Conservation (phyloP, 306 rosid genomes). For the Castanea mollissima region DNA sequence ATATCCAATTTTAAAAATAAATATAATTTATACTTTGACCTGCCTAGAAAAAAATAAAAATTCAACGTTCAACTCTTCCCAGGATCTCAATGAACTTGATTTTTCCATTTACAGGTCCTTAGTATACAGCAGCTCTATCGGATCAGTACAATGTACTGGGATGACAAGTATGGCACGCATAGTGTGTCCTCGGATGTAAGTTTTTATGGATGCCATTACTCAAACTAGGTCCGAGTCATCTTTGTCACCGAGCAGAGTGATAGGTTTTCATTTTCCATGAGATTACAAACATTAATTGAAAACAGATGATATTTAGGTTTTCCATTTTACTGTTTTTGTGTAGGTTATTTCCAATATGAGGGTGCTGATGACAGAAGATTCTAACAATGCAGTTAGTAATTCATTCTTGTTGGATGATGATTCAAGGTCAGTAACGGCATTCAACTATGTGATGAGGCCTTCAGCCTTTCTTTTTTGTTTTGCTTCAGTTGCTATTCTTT, state of each 20-base stretch:
- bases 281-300: background rate
- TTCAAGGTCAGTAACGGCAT: slow-evolving; percentile 43
- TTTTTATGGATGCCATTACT: slow-evolving; percentile 33
- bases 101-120: slow-evolving; percentile 59
- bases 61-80: slow-evolving; percentile 12
- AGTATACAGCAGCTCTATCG: slow-evolving; percentile 96
- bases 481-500: background rate
- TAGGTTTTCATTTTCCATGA: background rate
- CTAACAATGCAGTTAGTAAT: slow-evolving; percentile 60
- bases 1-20: background rate
- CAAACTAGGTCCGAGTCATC: slow-evolving; percentile 33
- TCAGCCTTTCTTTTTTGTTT: background rate
- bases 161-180: slow-evolving; percentile 49
- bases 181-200: slow-evolving; percentile 79
- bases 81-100: slow-evolving; percentile 4
- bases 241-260: slow-evolving; percentile 14
- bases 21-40: background rate
- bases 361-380: slow-evolving; percentile 65
- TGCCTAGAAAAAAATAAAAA: background rate
- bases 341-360: slow-evolving; percentile 62
- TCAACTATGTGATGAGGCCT: slow-evolving; percentile 4
- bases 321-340: slow-evolving; percentile 19
- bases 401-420: slow-evolving; percentile 65
- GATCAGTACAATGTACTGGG: slow-evolving; percentile 99
- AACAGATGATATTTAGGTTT: slow-evolving; percentile 21